Base-by-base conservation (phyloP, 164 flowering plant species). In the Umbilicus rupestris region DNA sequence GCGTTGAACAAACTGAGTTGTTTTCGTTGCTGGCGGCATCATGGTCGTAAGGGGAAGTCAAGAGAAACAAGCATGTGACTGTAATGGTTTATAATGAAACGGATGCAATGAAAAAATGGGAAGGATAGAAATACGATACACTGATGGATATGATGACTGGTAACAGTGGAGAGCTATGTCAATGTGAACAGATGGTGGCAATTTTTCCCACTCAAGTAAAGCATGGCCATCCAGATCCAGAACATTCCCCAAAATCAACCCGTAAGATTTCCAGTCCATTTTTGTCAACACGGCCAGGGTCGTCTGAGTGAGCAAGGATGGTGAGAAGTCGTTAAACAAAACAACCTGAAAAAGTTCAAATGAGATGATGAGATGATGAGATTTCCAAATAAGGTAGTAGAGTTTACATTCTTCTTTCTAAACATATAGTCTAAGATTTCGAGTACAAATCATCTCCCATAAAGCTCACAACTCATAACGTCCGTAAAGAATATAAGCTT, bases 191-290 rank as follows among this genome's bases (percentile, higher is more conserved):
- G 64, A 41, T 52, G 82, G 71, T 30, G 86, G 91, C 66, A 87
- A 73, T 68, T 79, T 78, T 66, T 86, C 96, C 98, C 97, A 94
- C 52, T 84, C 89, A 29, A 89, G 69, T 37, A 85, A 35, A 37
- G 76, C 70, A 65, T 44, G 31, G 59, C 85, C 83, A 63, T 77
- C 81, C 64, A 73, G 72, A 68, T 77, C 82, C 26, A 71, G 42
- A 59, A 67, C 39, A 64, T 73, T 78, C 37, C 50, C 77, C 66
- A 93, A 63, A 66, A 71, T 62, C 76, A 90, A 73, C 41, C 97
- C 96, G 76, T 85, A 90, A 62, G 72, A 80, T 76, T 81, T 82
- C 98, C 97, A 90, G 67, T 86, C 83, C 62, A 88, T 77, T 73
- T 82, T 81, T 64, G 73, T 74, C 77, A 90, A 66, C 58, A 84